phyloP scores from a whole-genome alignment of 1,284 basidiomycete species.

The Leccinum glutinopallens region DNA sequence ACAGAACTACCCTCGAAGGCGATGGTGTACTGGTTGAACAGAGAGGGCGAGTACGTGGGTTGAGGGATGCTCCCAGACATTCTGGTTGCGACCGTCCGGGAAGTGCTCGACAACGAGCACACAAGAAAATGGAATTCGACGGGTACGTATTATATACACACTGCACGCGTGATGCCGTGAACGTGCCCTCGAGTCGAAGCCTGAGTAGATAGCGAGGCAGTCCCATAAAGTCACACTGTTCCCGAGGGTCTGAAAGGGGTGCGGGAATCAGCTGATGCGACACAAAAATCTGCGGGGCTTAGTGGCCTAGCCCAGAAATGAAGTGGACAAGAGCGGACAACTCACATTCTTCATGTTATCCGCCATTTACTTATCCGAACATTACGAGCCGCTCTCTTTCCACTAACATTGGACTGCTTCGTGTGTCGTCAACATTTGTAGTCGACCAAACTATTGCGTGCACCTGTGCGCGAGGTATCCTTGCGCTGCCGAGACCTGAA shows the following conservation, averaged over 20 bases:
- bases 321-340: neutral
- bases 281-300: neutral
- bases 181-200: neutral
- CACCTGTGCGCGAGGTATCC: neutral
- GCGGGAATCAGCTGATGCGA: neutral
- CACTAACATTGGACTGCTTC: neutral
- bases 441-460: neutral
- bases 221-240: neutral
- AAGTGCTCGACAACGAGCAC: neutral
- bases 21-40: conserved; percentile 21
- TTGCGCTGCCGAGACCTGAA: conserved; percentile 1
- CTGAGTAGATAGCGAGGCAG: conserved; percentile 1
- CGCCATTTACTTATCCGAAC: neutral
- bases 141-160: conserved; percentile 11
- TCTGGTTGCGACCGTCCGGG: neutral
- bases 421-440: neutral
- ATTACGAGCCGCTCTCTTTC: neutral
- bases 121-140: neutral
- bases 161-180: conserved; percentile 1
- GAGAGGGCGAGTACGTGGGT: conserved; percentile 13
- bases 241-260: neutral
- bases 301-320: neutral
- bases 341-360: neutral
- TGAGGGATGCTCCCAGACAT: conserved; percentile 19
- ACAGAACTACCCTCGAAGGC: conserved; percentile 26